Evolutionary conservation across 257 asterid species (phyloP), one percentile per base, ranked within the genome.

Genomic region (Parsonsia alboflavescens): DNA sequence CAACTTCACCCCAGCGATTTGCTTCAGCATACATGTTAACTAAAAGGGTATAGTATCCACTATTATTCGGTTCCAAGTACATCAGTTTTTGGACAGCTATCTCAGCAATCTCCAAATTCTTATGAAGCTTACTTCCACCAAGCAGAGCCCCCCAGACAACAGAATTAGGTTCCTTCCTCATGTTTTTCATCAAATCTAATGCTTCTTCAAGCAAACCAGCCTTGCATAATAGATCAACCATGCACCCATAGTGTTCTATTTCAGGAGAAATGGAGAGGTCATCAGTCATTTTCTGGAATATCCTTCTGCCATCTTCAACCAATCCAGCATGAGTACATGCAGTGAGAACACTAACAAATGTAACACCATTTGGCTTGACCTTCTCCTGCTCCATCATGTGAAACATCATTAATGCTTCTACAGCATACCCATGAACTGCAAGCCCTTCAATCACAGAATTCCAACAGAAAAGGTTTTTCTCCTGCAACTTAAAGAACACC

Each of bases 181-280:
- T 93, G 83, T 82, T 82, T 79, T 73, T 77, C 74, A 91, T 88
- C 80, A 91, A 70, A 45, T 70, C 83, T 7, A 89, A 74, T n/a
- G 98, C 96, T 78, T 93, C 98, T 73, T 88, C 93, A 36, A 89
- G 85, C 72, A 91, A 85, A 77, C 97, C 96, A 24, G 89, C 93
- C 79, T 85, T 86, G 70, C 90, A 82, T 53, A 93, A 84, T 48
- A 91, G 93, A 80, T 89, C 93, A 56, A 91, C 88, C 89, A 89
- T 86, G 90, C 98, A 89, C 28, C 97, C 98, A 6, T 89, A 93
- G 80, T 91, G 97, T 73, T 88, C 90, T 65, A 88, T 85, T 80
- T 82, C 89, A 28, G 96, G 96, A 79, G 71, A 69, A 75, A 86
- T 84, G 4, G 80, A 80, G 54, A 83, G 82, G 24, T 78, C 85